Evolutionary conservation across 1,284 basidiomycete species (phyloP).

Genomic region (Rhodotorula sp.): DNA sequence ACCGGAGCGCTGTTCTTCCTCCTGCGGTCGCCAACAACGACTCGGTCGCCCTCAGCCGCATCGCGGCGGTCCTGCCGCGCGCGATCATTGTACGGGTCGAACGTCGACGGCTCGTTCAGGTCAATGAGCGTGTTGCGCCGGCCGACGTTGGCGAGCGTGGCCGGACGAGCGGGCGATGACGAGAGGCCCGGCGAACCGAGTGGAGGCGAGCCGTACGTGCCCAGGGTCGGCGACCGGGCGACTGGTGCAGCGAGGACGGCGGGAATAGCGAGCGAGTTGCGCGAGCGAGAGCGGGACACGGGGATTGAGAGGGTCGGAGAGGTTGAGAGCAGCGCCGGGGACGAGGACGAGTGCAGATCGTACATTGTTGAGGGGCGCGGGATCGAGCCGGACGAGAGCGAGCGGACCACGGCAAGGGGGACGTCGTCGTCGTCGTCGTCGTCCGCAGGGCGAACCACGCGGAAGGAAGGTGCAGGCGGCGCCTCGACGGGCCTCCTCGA

Average conservation of each 20-base stretch:
- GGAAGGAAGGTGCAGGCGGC: no score
- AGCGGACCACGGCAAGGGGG: conserved; percentile 20
- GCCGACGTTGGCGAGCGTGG: conserved; percentile 2
- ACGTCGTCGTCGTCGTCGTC: conserved; percentile 24
- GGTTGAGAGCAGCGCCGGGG: not conserved
- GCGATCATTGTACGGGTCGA: conserved; percentile 20
- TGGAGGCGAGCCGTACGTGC: not conserved
- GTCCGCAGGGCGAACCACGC: not conserved
- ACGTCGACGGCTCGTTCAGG: conserved; percentile 16
- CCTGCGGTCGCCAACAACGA: conserved; percentile 25
- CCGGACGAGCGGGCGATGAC: not conserved
- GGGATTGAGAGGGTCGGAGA: not conserved
- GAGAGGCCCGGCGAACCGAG: not conserved
- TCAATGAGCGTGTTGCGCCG: conserved; percentile 21
- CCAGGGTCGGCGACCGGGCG: not conserved
- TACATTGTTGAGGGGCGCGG: conserved; percentile 1
- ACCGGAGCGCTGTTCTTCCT: not conserved
- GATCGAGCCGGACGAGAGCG: not conserved
- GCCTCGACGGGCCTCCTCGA: no score
- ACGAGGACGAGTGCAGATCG: conserved; percentile 1
- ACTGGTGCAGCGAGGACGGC: conserved; percentile 10
- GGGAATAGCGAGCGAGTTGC: conserved; percentile 14
- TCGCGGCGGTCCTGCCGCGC: not conserved
- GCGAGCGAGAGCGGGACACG: conserved; percentile 15
- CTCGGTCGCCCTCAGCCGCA: conserved; percentile 9